Evolutionary conservation across 2,329 filamentous ascomycete genomes (phyloP), one percentile per base, ranked within the genome.

Genomic region (Aspergillus sclerotialis): DNA sequence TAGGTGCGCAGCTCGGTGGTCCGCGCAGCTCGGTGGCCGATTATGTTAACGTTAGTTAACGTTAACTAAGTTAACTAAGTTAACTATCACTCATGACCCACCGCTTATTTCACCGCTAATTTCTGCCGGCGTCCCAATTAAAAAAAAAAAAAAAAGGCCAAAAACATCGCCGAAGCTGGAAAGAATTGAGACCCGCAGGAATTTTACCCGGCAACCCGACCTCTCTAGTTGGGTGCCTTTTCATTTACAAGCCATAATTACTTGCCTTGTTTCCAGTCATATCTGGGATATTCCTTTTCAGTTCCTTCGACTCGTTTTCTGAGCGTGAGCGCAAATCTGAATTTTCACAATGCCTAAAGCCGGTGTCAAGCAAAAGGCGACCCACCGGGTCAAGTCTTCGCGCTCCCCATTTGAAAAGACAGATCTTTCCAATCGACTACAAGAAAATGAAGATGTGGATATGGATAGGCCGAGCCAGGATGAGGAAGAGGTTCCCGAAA

Each of bases 401-500:
- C 39, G 35, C 35, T 46, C 49, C 36, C 40, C 48, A 14, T 47
- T 51, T 18, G 49, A 59, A 30, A 46, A 40, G 21, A 37, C 34
- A 25, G 30, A 41, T 11, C 32, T 42, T 13, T 33, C 38, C 34
- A 38, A 45, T 12, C 32, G 39, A 30, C 36, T 35, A 31, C 41
- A 46, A 5, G 38, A 42, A 17, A 46, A 50, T 35, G 42, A 48
- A 18, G 46, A 50, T 24, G 38, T 49, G 29, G 48, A 56, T 11
- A 47, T 55, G 44, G 46, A 48, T 12, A 49, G 48, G 17, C 49
- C 54, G 12, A 44, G 44, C 2, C 49, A 40, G 24, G 42, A 38
- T 3, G 44, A 55, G 11, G 44, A 56, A 1, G 54, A 56, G 3
- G 46, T 60, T 9, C 52, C 67, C 35, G 80, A 84, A 32, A 92